Evolutionary conservation across 2,329 filamentous ascomycete species (phyloP), one percentile per base, ranked within the genome.

Genomic region (Fusarium bactridioides): DNA sequence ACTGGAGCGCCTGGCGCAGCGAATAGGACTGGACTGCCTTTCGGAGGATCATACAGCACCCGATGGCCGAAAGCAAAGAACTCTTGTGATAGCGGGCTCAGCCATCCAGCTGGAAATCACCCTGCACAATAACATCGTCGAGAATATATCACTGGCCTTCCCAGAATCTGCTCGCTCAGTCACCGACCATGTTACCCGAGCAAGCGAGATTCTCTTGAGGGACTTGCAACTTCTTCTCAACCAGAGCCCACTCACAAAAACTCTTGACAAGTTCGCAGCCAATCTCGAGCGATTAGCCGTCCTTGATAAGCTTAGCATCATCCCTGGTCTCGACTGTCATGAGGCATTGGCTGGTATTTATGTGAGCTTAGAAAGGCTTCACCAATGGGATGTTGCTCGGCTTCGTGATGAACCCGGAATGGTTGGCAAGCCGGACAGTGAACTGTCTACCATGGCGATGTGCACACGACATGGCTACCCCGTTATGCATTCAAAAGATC

Each of bases 311-410:
- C 85, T 95, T 58, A 94, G 93, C 79, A 86, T 89, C 27, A 84
- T 87, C 35, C 90, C 90, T 4, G 88, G 88, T 10, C 85, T 95
- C 12, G 93, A 93, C 75, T 93, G 93, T 79, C 92, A 93, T 78
- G 92, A 94, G 78, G 93, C 93, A 1, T 85, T 95, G 48, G 90
- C 89, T 8, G 93, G 93, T 7, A 85, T 97, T 10, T 93, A 92
- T 79, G 87, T 87, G 63, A 93, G 92, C 76, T 83, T 96, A 67
- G 85, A 87, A 66, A 90, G 86, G 74, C 82, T 97, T n/a, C 90
- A 93, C 76, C 84, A 89, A 50, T 92, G 93, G 85, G 93, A 96
- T 78, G 83, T 91, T 67, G 85, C 88, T 62, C 87, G 84, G 69
- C 79, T 91, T 35, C 85, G 86, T 15, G 84, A 86, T 64, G 86